phyloP scores from a whole-genome alignment of 345 rosid species.

The Pelargonium nanum region DNA sequence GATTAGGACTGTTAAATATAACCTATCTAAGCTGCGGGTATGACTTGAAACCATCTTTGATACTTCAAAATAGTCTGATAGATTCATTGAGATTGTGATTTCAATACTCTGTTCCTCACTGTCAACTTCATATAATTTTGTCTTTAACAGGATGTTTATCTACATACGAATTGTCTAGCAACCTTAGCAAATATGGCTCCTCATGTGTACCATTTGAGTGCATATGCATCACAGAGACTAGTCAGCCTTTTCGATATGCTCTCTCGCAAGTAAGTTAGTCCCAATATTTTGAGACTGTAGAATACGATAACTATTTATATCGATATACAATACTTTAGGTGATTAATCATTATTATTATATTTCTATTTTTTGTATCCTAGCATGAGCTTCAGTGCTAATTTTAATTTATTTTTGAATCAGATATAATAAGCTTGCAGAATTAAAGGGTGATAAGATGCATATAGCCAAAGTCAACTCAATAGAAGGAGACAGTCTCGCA shows the following conservation, averaged over 20 bases:
- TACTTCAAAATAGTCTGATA: too few relatives aligned
- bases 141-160: conserved; percentile 77
- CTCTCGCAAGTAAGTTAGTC: conserved; percentile 67
- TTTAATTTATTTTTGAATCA: conserved; percentile 21
- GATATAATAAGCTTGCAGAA: conserved; percentile 86
- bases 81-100: background rate
- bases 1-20: conserved; percentile 92
- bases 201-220: conserved; percentile 87
- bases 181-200: conserved; percentile 99
- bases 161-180: conserved; percentile 94
- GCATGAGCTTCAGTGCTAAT: background rate
- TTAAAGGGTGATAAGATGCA: conserved; percentile 45
- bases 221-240: conserved; percentile 93
- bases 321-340: background rate
- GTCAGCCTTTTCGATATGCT: conserved; percentile 98
- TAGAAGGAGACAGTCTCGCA: conserved; percentile 42
- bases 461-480: conserved; percentile 28
- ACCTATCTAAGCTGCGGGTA: conserved; percentile 96
- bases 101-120: background rate
- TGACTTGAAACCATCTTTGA: conserved; percentile 16
- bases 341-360: background rate
- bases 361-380: background rate
- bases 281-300: background rate
- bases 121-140: conserved; percentile 2
- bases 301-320: background rate